Conservation (phyloP, 2,329 filamentous ascomycete species). For the Calonectria pseudoturangicola region DNA sequence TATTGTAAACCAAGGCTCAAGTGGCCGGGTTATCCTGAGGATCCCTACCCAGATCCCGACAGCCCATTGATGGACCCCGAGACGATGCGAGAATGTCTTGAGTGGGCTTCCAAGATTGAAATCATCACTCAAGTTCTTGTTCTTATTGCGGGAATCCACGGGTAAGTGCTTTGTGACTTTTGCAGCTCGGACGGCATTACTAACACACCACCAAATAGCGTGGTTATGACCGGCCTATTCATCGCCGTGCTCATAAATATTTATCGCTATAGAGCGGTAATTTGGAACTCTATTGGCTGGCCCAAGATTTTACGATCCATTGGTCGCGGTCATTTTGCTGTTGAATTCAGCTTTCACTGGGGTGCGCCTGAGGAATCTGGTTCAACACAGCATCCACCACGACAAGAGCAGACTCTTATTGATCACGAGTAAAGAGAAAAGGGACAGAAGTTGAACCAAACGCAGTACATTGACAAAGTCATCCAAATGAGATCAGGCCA, state of each 20-base stretch:
- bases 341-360: constrained; percentile 15
- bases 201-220: not conserved
- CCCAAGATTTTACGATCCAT: not conserved
- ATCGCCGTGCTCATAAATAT: not conserved
- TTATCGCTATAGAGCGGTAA: not conserved
- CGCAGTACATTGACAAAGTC: no score
- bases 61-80: constrained; percentile 10
- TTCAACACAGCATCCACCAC: not conserved
- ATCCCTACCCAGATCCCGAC: constrained; percentile 9
- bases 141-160: not conserved
- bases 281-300: not conserved
- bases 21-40: not conserved
- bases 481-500: no score
- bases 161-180: not conserved
- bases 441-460: not conserved
- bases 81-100: not conserved
- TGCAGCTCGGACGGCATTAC: no score
- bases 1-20: not conserved
- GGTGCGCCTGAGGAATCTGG: not conserved
- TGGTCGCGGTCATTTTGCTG: not conserved
- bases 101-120: constrained; percentile 8
- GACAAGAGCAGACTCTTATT: constrained; percentile 3
- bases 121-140: constrained; percentile 1
- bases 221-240: not conserved
- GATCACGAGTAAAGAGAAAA: not conserved